These are phyloP conservation scores for Pilasporangium apinafurcum DNA, from an alignment of 352 stramenopile species.

Conservation along the genomic window DNA sequence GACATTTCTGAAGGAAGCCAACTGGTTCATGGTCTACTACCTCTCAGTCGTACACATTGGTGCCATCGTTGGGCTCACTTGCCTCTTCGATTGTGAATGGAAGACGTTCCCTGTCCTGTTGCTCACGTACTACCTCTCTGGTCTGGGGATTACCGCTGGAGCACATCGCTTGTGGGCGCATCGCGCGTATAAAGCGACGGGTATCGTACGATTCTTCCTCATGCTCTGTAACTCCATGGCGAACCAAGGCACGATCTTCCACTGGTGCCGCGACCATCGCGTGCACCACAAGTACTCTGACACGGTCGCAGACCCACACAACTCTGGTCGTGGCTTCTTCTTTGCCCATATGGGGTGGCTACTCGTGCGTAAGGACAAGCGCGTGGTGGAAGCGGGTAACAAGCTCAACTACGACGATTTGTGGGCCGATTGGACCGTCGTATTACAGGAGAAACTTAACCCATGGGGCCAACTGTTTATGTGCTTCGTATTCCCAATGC, in stretches of 20 bases:
- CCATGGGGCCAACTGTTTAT: slow-evolving; percentile 97
- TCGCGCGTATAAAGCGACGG: slow-evolving; percentile 92
- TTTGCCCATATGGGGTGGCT: slow-evolving; percentile 99
- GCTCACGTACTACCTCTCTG: slow-evolving; percentile 92
- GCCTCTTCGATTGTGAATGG: slow-evolving; percentile 70
- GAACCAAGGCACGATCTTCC: slow-evolving; percentile 98
- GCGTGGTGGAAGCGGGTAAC: slow-evolving; percentile 82
- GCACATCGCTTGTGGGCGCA: slow-evolving; percentile 98
- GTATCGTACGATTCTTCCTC: slow-evolving; percentile 89
- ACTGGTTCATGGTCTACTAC: slow-evolving; percentile 99
- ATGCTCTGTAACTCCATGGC: slow-evolving; percentile 98
- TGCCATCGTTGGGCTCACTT: slow-evolving; percentile 83
- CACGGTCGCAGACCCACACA: slow-evolving; percentile 91
- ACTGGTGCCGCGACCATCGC: slow-evolving; percentile 97
- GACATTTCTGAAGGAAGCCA: slow-evolving; percentile 86
- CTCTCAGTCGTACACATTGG: slow-evolving; percentile 91
- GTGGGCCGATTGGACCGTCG: slow-evolving; percentile 93
- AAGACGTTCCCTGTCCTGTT: slow-evolving; percentile 89
- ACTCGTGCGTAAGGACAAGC: slow-evolving; percentile 95
- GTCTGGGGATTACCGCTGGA: slow-evolving; percentile 97
- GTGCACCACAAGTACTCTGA: slow-evolving; percentile 99
- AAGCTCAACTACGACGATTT: slow-evolving; percentile 98
- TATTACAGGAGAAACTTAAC: slow-evolving; percentile 95
- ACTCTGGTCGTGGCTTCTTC: slow-evolving; percentile 98
- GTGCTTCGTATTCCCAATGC: slow-evolving; percentile 95